These are phyloP conservation scores for Endogone sp. DNA, from an alignment of 192 early-diverging fungal genomes.

Conservation along the genomic window DNA sequence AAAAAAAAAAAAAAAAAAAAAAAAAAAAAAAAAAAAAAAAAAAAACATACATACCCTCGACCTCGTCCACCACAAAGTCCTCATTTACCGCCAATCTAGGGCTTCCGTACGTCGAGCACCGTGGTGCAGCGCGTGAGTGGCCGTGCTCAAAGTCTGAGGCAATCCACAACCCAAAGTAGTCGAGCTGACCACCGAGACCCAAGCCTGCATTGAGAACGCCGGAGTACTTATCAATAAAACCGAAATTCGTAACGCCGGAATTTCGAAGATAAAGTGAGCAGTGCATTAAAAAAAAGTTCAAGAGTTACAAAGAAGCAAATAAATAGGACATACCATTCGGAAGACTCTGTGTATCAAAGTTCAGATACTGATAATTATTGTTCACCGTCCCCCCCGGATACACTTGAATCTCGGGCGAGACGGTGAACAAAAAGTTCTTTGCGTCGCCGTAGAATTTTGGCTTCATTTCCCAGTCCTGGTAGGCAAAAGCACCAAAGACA, in stretches of 20 bases:
- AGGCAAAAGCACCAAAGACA: conserved; percentile 68
- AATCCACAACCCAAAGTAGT: conserved; percentile 71
- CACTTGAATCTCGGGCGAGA: conserved; percentile 21
- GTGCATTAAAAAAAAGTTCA: too few species aligned
- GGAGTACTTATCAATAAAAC: too few species aligned
- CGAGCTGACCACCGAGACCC: conserved; percentile 73
- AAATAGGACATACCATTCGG: conserved; percentile 53
- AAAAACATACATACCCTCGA: conserved; percentile 57
- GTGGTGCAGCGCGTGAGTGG: conserved; percentile 51
- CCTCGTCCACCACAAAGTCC: conserved; percentile 58
- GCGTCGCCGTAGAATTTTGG: conserved; percentile 63
- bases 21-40: too few species aligned
- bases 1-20: too few species aligned
- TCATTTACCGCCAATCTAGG: conserved; percentile 44
- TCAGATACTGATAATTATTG: conserved; percentile 70
- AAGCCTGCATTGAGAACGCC: too few species aligned
- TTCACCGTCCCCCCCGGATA: conserved; percentile 49
- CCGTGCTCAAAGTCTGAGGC: conserved; percentile 56
- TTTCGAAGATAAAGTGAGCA: background rate
- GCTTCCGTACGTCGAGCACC: conserved; percentile 62
- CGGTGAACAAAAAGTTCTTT: conserved; percentile 55
- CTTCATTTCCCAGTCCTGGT: conserved; percentile 45
- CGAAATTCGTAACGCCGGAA: background rate
- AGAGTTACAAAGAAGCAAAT: background rate
- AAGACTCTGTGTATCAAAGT: conserved; percentile 67